Evolutionary conservation across 352 stramenopile species (phyloP), one percentile per base, ranked within the genome.

Genomic region (Phytophthora fragariae): DNA sequence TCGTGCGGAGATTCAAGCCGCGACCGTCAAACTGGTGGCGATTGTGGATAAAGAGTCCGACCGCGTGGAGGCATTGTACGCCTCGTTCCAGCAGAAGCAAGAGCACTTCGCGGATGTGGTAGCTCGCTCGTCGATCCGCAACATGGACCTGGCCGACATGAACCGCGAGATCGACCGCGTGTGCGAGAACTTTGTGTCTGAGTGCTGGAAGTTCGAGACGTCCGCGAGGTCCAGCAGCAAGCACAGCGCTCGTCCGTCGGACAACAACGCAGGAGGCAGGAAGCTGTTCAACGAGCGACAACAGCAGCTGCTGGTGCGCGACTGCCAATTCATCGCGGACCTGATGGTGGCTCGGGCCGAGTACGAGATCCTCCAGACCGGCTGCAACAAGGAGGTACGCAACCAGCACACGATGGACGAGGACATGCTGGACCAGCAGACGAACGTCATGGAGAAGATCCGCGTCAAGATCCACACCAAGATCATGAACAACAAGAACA

Each of bases 401-500:
- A 82, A 63, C 60, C 82, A 89, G 44, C 52, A 69, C 62, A 73
- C 80, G 27, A 74, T 89, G 62, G 80, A 89, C 19, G 75, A 91
- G 41, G 68, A 88, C 29, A 96, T 96, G 86, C 49, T 96, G n/a
- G 70, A 89, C 10, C 63, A 80, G 24, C 89, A 96, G 47, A 54
- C 27, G 0, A 71, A 46, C 14, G 86, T 96, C 41, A 72, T 92
- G 29, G 89, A 96, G 39, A 94, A 94, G 70, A 72, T 96, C 46
- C 80, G 89, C 31, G 68, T 83, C 1, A 93, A 94, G 52, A 85
- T 96, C 46, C 77, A 88, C 65, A 91, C 85, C 53, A 96, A 96
- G 82, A 91, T 96, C 79, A 92, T 92, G 83, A 92, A 96, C 67
- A 96, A 96, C 81, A 96, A 96, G 68, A 94, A 96, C 73, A 94